These are phyloP conservation scores for Paramecium tetraurelia DNA, from an alignment of 73 alveolate genomes.

Conservation along the genomic window DNA sequence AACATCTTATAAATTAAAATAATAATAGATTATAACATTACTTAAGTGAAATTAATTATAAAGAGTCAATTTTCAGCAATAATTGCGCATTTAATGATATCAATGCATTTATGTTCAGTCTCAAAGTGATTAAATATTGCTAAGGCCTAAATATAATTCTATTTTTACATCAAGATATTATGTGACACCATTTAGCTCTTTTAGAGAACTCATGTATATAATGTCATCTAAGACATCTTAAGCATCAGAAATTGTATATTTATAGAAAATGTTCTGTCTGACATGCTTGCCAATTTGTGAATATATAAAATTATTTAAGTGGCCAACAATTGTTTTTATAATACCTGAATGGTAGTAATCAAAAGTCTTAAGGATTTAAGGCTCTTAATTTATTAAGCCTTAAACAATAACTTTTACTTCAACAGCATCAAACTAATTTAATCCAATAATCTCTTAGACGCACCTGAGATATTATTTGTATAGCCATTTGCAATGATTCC, in stretches of 20 bases:
- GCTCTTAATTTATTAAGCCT: neutral
- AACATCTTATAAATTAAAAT: neutral
- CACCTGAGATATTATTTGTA: neutral
- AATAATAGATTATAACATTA: neutral
- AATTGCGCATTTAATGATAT: neutral
- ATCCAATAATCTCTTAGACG: neutral
- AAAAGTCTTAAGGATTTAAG: neutral
- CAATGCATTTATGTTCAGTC: neutral
- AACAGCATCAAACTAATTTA: neutral
- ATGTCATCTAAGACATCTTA: neutral
- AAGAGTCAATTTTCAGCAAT: neutral
- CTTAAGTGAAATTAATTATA: neutral
- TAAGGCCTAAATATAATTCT: neutral
- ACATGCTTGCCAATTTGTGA: neutral
- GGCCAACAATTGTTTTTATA: neutral
- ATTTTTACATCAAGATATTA: neutral
- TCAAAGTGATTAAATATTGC: slow-evolving; percentile 7
- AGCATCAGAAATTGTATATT: neutral
- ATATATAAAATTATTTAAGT: neutral
- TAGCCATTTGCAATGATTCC: neutral
- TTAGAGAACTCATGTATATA: neutral
- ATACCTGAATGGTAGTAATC: neutral
- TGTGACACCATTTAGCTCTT: neutral
- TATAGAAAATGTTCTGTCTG: neutral
- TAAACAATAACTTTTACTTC: neutral